Evolutionary conservation across 495 filamentous ascomycete species (phyloP).

Genomic region (Aspergillus panamensis): DNA sequence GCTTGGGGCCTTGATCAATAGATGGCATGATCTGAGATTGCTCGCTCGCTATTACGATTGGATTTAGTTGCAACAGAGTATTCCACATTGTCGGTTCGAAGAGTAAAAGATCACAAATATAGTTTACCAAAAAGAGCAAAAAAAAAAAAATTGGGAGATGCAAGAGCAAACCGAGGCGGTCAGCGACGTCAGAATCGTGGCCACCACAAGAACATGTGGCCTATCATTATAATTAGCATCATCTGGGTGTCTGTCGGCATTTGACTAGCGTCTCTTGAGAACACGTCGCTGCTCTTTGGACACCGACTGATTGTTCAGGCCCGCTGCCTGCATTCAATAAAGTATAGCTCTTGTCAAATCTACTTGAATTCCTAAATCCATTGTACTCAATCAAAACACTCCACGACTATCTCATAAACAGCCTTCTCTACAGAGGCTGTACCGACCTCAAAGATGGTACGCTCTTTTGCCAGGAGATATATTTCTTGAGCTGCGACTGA

Average conservation of each 20-base stretch:
- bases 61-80: too few relatives aligned
- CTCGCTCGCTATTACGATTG: too few relatives aligned
- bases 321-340: too few relatives aligned
- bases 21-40: too few relatives aligned
- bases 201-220: constrained; percentile 37
- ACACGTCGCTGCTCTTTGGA: constrained; percentile 11
- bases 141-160: neutral
- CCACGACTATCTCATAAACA: constrained; percentile 1
- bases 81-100: too few relatives aligned
- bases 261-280: neutral
- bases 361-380: neutral
- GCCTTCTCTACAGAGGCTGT: neutral
- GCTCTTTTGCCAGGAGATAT: neutral
- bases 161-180: constrained; percentile 31
- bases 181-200: constrained; percentile 35
- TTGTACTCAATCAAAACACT: neutral
- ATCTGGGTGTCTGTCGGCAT: neutral
- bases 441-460: constrained; percentile 19
- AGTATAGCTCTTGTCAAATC: too few relatives aligned
- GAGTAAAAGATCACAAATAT: too few relatives aligned
- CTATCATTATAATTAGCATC: constrained; percentile 21
- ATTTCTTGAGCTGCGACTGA: neutral
- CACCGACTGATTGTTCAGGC: neutral
- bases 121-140: too few relatives aligned
- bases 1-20: neutral